Evolutionary conservation across 176 grass and related monocot species (phyloP).

Genomic region (Melocanna baccifera): DNA sequence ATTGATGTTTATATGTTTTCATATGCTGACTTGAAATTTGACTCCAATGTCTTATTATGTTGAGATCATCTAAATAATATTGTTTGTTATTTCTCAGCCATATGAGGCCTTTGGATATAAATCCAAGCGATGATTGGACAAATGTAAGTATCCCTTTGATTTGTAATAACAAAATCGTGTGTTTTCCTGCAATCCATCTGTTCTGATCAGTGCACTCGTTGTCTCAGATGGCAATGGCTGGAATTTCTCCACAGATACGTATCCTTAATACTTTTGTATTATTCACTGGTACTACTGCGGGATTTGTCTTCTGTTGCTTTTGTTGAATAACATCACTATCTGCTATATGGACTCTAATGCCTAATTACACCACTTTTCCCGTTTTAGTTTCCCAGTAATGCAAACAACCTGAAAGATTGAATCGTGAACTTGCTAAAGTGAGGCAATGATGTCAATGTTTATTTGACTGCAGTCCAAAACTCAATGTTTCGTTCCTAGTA

Average conservation of each 20-base stretch:
- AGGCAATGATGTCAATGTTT: constrained; percentile 26
- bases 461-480: constrained; percentile 13
- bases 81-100: constrained; percentile 49
- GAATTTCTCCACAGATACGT: constrained; percentile 82
- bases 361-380: background rate
- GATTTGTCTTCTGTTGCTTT: constrained; percentile 9
- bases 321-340: background rate
- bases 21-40: constrained; percentile 12
- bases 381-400: background rate
- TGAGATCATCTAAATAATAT: constrained; percentile 27
- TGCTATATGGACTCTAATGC: background rate
- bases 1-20: background rate
- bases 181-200: constrained; percentile 10
- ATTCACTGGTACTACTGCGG: background rate
- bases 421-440: background rate
- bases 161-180: background rate
- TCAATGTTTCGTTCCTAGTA: constrained; percentile 1
- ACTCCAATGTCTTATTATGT: background rate
- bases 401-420: background rate
- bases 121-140: constrained; percentile 84
- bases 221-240: constrained; percentile 81
- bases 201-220: constrained; percentile 33
- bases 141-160: constrained; percentile 53
- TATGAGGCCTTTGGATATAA: constrained; percentile 69
- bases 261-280: constrained; percentile 51